Conservation (phyloP, 768 basidiomycete species). For the Nidularia sp. region DNA sequence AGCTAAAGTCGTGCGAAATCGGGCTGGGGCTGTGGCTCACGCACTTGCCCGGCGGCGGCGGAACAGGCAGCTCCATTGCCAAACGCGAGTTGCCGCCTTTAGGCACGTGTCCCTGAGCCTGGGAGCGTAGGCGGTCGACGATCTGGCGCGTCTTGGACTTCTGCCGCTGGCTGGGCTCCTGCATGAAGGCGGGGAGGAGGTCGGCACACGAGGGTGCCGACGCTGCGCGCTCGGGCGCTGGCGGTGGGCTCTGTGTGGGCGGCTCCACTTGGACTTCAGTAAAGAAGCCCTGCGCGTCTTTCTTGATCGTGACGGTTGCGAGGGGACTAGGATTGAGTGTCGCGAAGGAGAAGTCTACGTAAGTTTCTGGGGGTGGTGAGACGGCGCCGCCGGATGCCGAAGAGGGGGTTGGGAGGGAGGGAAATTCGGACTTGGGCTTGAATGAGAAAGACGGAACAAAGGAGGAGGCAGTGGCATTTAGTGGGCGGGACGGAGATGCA, state of each 20-base stretch:
- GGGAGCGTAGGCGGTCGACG: slow-evolving; percentile 50
- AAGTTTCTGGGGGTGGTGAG: too few relatives aligned
- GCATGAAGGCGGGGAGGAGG: slow-evolving; percentile 47
- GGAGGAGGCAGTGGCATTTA: slow-evolving; percentile 41
- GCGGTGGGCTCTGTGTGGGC: slow-evolving; percentile 9
- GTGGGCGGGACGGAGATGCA: slow-evolving; percentile 19
- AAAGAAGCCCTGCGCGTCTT: slow-evolving; percentile 51
- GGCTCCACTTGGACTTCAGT: slow-evolving; percentile 30
- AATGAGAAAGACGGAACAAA: slow-evolving; percentile 35
- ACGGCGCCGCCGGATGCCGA: slow-evolving; percentile 14
- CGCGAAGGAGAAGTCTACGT: slow-evolving; percentile 41
- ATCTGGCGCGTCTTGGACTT: slow-evolving; percentile 58
- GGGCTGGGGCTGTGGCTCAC: slow-evolving; percentile 31
- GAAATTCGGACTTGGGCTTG: slow-evolving; percentile 7
- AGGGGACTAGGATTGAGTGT: slow-evolving; percentile 38
- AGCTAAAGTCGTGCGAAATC: slow-evolving; percentile 20
- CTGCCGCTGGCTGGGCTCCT: slow-evolving; percentile 30
- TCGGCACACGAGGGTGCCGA: slow-evolving; percentile 5
- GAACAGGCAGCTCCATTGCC: background rate
- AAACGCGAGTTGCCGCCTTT: background rate
- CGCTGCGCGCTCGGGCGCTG: background rate
- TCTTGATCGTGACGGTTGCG: slow-evolving; percentile 38
- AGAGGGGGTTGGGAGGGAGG: slow-evolving; percentile 8
- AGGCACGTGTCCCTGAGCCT: slow-evolving; percentile 1
- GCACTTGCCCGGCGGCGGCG: slow-evolving; percentile 7